phyloP scores from a whole-genome alignment of 306 rosid genomes.

The Lathyrus oleraceus region DNA sequence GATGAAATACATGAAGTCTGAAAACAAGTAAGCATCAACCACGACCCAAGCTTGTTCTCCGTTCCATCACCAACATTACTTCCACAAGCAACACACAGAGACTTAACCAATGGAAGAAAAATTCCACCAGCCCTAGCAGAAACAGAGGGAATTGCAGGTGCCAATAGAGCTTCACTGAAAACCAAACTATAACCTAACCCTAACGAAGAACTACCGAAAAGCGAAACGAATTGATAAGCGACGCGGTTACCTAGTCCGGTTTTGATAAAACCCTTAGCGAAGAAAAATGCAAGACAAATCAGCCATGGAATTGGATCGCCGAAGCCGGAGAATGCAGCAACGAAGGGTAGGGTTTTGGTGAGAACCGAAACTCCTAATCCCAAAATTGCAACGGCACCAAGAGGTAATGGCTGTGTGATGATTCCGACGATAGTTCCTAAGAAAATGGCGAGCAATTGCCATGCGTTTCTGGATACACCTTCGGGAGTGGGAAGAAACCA shows the following conservation, averaged over 20 bases:
- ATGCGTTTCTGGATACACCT: constrained; percentile 75
- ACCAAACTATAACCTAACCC: constrained; percentile 96
- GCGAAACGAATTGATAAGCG: constrained; percentile 84
- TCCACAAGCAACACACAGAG: constrained; percentile 91
- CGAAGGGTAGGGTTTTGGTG: constrained; percentile 82
- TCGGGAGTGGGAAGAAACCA: constrained; percentile 88
- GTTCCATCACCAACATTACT: constrained; percentile 96
- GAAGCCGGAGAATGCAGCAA: constrained; percentile 91
- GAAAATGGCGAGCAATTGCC: constrained; percentile 91
- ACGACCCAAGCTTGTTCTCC: constrained; percentile 70
- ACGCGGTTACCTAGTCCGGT: constrained; percentile 94
- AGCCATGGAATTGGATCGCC: constrained; percentile 99
- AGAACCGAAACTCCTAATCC: constrained; percentile 89
- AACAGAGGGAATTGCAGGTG: constrained; percentile 95
- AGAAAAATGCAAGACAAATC: constrained; percentile 92
- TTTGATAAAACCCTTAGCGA: constrained; percentile 91
- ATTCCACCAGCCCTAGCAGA: constrained; percentile 95
- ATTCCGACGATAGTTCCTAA: constrained; percentile 90
- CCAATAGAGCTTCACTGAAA: constrained; percentile 88
- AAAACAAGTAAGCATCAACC: constrained; percentile 98
- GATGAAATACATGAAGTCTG: constrained; percentile 96
- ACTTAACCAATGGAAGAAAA: constrained; percentile 85
- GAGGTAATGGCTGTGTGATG: constrained; percentile 88
- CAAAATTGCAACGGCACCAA: constrained; percentile 86
- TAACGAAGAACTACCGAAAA: constrained; percentile 89